Conservation (phyloP, 345 rosid species). For the Rhodamnia argentea region DNA sequence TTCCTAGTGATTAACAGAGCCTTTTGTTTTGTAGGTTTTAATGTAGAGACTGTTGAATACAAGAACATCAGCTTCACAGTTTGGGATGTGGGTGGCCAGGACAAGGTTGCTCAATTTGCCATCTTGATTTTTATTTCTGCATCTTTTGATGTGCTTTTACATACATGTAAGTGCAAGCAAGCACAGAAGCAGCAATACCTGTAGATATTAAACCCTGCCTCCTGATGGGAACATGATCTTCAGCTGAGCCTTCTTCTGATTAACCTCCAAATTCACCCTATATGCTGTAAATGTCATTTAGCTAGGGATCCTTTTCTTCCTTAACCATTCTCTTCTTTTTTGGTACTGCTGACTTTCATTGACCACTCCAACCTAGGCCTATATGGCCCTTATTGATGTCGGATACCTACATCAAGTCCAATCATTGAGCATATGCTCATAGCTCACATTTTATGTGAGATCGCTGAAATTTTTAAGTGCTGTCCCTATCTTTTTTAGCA, state of each 20-base stretch:
- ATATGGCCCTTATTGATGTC: not conserved
- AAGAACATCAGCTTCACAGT: slow-evolving; percentile 87
- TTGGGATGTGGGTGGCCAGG: slow-evolving; percentile 97
- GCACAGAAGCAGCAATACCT: not conserved
- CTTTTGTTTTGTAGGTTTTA: slow-evolving; percentile 44
- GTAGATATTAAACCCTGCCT: not conserved
- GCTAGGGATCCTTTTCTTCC: not conserved
- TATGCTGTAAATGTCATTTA: not conserved
- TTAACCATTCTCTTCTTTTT: not conserved
- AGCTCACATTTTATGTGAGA: not conserved
- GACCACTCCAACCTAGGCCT: not conserved
- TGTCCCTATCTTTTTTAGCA: not conserved
- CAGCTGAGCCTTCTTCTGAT: not conserved
- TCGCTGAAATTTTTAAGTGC: not conserved
- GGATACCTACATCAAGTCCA: not conserved
- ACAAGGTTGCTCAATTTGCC: slow-evolving; percentile 39
- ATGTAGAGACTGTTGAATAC: slow-evolving; percentile 90
- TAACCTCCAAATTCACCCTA: not conserved
- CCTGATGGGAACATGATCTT: not conserved
- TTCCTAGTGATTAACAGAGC: not conserved
- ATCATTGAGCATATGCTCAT: not conserved
- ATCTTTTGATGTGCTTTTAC: not conserved
- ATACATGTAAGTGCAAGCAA: not conserved
- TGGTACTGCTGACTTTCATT: not conserved
- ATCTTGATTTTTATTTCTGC: not conserved